These are phyloP conservation scores for Coemansia sp. DNA, from an alignment of 192 early-diverging fungal genomes.

Conservation along the genomic window DNA sequence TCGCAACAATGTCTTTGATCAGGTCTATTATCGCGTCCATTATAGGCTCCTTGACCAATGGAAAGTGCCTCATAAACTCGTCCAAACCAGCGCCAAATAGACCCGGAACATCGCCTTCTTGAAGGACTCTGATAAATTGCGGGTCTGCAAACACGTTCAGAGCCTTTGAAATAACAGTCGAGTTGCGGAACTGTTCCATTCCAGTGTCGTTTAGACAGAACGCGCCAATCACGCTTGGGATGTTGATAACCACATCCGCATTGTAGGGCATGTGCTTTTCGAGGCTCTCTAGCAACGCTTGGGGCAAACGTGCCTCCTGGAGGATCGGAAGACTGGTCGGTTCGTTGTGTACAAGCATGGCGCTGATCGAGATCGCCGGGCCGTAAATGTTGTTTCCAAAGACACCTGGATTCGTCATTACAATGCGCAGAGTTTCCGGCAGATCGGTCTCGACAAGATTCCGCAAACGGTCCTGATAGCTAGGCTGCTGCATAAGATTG, in stretches of 20 bases:
- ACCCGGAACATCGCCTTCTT: constrained; percentile 83
- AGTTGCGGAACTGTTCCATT: constrained; percentile 76
- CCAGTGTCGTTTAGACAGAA: constrained; percentile 90
- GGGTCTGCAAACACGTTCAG: constrained; percentile 75
- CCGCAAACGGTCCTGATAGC: constrained; percentile 85
- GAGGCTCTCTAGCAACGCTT: constrained; percentile 74
- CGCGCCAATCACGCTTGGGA: constrained; percentile 93
- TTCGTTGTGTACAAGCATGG: constrained; percentile 97
- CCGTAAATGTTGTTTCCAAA: constrained; percentile 87
- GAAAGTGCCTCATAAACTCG: constrained; percentile 96
- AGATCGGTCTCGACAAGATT: constrained; percentile 91
- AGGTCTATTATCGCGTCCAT: constrained; percentile 69
- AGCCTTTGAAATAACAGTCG: constrained; percentile 69
- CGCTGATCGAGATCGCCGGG: constrained; percentile 87
- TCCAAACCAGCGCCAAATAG: constrained; percentile 84
- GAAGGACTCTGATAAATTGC: constrained; percentile 73
- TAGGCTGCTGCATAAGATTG: constrained; percentile 93
- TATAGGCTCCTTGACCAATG: constrained; percentile 71
- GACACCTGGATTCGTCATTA: constrained; percentile 71
- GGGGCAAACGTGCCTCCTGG: constrained; percentile 87
- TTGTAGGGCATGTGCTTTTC: constrained; percentile 72
- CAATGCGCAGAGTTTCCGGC: constrained; percentile 68
- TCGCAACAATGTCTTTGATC: constrained; percentile 64
- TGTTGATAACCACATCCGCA: constrained; percentile 74
- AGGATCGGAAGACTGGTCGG: constrained; percentile 92